A percentile compares a stretch with the other conserved stretches of the same genome.
These are phyloP conservation scores for Euphorbia lathyris DNA, from an alignment of 345 rosid species.

Conservation along the genomic window DNA sequence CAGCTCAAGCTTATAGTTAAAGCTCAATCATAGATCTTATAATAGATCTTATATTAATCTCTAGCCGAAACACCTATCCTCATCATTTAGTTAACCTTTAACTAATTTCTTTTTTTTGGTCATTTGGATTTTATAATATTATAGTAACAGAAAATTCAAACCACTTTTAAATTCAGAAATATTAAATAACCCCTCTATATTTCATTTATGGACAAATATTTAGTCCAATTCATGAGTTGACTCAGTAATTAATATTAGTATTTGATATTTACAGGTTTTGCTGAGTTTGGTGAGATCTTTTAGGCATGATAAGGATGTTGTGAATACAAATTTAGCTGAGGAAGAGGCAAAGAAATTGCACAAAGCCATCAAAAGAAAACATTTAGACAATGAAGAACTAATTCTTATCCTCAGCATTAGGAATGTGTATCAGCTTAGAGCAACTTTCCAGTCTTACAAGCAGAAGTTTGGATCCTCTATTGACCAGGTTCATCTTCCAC, in stretches of 20 bases:
- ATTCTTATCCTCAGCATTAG: conserved; percentile 60
- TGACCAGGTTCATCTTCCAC: conserved; percentile 62
- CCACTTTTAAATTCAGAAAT: too few relatives aligned
- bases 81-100: too few relatives aligned
- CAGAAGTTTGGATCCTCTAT: conserved; percentile 46
- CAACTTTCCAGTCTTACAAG: conserved; percentile 61
- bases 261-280: conserved; percentile 44
- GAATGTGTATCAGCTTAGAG: conserved; percentile 69
- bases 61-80: too few relatives aligned
- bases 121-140: too few relatives aligned
- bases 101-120: too few relatives aligned
- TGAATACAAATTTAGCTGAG: conserved; percentile 48
- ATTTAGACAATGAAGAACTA: conserved; percentile 58
- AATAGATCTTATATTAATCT: too few relatives aligned
- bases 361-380: conserved; percentile 55
- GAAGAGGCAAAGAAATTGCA: conserved; percentile 57
- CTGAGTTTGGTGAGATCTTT: conserved; percentile 62
- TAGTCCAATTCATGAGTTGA: too few relatives aligned
- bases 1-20: too few relatives aligned
- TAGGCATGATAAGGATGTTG: conserved; percentile 66
- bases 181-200: too few relatives aligned
- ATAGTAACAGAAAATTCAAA: too few relatives aligned
- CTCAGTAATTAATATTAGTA: background rate
- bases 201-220: too few relatives aligned
- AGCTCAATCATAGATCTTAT: too few relatives aligned